Percentiles rank a stretch among this genome's conserved stretches.
Evolutionary conservation across 805 yeast genomes (phyloP).

Genomic region (Pichia deserticola): DNA sequence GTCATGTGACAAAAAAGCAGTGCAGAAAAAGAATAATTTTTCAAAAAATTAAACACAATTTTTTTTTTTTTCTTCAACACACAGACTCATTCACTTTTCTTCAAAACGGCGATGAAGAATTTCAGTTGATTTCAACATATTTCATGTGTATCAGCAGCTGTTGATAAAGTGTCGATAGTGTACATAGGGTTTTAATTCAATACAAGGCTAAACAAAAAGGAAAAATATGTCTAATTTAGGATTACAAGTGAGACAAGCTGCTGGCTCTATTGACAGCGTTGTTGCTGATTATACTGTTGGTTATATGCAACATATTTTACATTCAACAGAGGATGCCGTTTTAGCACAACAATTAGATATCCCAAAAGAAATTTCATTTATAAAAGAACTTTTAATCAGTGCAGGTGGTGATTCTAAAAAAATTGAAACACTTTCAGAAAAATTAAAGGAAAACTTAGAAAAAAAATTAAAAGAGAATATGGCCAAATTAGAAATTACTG

Average conservation of each 20-base stretch:
- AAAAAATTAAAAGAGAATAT: conserved; percentile 56
- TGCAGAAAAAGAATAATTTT: no score
- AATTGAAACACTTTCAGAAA: conserved; percentile 41
- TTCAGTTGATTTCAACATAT: no score
- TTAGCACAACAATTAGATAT: conserved; percentile 65
- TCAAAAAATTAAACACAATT: no score
- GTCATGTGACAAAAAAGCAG: no score
- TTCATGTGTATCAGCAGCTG: no score
- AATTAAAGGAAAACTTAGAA: conserved; percentile 40
- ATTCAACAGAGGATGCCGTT: conserved; percentile 75
- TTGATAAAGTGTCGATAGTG: no score
- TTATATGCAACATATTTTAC: conserved; percentile 75
- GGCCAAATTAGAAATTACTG: conserved; percentile 69
- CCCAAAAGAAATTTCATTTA: conserved; percentile 57
- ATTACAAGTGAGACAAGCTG: conserved; percentile 73
- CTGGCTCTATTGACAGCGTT: conserved; percentile 76
- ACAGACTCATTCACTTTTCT: no score
- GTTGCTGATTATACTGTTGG: conserved; percentile 90
- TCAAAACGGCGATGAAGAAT: no score
- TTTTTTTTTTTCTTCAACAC: no score
- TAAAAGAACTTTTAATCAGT: conserved; percentile 55
- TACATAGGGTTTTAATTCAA: no score
- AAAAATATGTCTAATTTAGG: conserved; percentile 33
- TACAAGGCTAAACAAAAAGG: no score
- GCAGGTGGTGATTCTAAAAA: conserved; percentile 74